Percentiles rank a stretch among this genome's conserved stretches.
Evolutionary conservation across 139 green algal genomes (phyloP).

Genomic region (Picochlorum sp.): DNA sequence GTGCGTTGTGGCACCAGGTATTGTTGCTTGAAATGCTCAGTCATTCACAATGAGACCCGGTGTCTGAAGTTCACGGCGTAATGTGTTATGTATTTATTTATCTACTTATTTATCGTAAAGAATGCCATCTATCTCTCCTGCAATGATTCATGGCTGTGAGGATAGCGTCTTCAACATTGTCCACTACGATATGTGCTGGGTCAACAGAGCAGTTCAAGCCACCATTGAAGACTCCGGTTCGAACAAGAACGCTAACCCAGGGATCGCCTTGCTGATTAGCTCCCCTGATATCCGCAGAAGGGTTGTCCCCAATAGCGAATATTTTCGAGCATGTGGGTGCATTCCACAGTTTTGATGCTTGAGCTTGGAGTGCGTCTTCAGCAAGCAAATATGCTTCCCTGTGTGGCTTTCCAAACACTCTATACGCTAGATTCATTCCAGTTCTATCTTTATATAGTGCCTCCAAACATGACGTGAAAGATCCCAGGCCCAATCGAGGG

Average conservation of each 20-base stretch:
- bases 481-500: conserved; percentile 59
- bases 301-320: conserved; percentile 76
- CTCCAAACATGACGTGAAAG: conserved; percentile 49
- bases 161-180: conserved; percentile 56
- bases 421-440: conserved; percentile 11
- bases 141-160: conserved; percentile 49
- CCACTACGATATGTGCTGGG: conserved; percentile 53
- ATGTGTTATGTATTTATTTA: background rate
- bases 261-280: conserved; percentile 48
- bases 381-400: conserved; percentile 47
- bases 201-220: conserved; percentile 39
- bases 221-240: conserved; percentile 62
- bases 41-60: conserved; percentile 64
- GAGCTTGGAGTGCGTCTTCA: conserved; percentile 44
- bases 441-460: conserved; percentile 35
- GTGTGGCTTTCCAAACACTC: conserved; percentile 62
- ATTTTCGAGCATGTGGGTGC: conserved; percentile 26
- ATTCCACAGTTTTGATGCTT: conserved; percentile 41
- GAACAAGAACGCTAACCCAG: conserved; percentile 72
- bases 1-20: conserved; percentile 63
- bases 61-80: conserved; percentile 73
- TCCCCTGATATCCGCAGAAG: conserved; percentile 61
- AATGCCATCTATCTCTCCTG: conserved; percentile 41
- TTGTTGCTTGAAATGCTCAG: conserved; percentile 60
- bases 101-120: conserved; percentile 39